A percentile compares a stretch with the other conserved stretches of the same genome.
Evolutionary conservation across 148 eudicot species (phyloP).

Genomic region (Arctostaphylos glauca): DNA sequence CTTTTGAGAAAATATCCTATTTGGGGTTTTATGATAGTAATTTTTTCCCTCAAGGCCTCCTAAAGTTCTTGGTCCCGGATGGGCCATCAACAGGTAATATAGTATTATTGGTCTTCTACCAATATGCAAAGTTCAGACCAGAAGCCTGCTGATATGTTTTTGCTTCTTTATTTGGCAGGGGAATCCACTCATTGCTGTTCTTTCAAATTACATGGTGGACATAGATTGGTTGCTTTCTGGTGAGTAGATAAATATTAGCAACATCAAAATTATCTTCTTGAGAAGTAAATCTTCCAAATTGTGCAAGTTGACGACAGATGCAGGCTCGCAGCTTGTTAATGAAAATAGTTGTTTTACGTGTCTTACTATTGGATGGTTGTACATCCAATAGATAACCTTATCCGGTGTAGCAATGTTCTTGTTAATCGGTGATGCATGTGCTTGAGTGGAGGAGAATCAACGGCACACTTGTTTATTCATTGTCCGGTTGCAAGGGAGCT

Average conservation of each 20-base stretch:
- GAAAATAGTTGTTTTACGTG: not conserved
- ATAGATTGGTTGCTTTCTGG: conserved; percentile 91
- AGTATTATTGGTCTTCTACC: not conserved
- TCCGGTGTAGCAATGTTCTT: too few species aligned
- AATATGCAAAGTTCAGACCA: not conserved
- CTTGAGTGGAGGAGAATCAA: too few species aligned
- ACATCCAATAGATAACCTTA: not conserved
- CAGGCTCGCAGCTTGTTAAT: not conserved
- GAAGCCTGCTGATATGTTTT: not conserved
- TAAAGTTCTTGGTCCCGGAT: not conserved
- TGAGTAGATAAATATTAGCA: conserved; percentile 26
- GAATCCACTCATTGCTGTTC: conserved; percentile 68
- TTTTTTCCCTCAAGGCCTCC: not conserved
- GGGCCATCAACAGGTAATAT: not conserved
- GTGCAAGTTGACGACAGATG: not conserved
- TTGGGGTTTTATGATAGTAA: not conserved
- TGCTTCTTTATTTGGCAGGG: conserved; percentile 50
- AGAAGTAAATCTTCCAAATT: not conserved
- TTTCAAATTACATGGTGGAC: conserved; percentile 97
- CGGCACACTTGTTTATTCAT: too few species aligned
- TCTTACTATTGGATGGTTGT: not conserved
- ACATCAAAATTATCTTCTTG: not conserved
- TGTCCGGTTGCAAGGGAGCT: too few species aligned
- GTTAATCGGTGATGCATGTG: too few species aligned
- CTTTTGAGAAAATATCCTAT: not conserved